Percentiles rank a stretch among this genome's conserved stretches.
Conservation (phyloP, 345 rosid species). For the Trapa incisa region DNA sequence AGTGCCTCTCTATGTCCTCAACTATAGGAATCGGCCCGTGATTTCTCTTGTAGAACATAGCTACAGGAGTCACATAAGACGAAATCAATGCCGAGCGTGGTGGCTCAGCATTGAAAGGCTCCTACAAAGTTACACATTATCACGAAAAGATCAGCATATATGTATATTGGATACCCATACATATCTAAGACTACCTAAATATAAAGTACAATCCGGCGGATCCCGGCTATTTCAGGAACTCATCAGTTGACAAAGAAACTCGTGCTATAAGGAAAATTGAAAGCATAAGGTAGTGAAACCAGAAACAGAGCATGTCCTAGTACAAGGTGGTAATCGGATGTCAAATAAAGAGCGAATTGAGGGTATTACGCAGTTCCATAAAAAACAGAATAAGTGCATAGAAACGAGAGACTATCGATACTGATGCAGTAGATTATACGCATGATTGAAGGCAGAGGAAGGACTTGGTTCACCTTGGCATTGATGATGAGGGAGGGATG, state of each 20-base stretch:
- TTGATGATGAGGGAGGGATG: conserved; percentile 64
- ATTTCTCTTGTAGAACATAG: conserved; percentile 84
- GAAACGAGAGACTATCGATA: neutral
- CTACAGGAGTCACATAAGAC: conserved; percentile 78
- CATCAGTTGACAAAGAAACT: no score
- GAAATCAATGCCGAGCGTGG: conserved; percentile 52
- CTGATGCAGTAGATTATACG: neutral
- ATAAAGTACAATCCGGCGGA: no score
- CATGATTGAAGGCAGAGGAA: neutral
- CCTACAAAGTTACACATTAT: conserved; percentile 22
- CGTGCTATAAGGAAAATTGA: no score
- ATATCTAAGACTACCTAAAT: neutral
- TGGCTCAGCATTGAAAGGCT: conserved; percentile 94
- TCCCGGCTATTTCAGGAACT: no score
- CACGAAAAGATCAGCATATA: neutral
- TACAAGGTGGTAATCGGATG: no score
- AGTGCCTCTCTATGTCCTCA: conserved; percentile 55
- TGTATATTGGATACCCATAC: no score
- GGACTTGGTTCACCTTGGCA: conserved; percentile 33
- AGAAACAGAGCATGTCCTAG: no score
- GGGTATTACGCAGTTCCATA: no score
- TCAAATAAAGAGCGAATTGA: no score
- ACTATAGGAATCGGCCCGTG: conserved; percentile 91
- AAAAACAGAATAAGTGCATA: no score
- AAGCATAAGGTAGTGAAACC: no score